phyloP scores from a whole-genome alignment of 257 asterid species.

The Gentiana straminea region DNA sequence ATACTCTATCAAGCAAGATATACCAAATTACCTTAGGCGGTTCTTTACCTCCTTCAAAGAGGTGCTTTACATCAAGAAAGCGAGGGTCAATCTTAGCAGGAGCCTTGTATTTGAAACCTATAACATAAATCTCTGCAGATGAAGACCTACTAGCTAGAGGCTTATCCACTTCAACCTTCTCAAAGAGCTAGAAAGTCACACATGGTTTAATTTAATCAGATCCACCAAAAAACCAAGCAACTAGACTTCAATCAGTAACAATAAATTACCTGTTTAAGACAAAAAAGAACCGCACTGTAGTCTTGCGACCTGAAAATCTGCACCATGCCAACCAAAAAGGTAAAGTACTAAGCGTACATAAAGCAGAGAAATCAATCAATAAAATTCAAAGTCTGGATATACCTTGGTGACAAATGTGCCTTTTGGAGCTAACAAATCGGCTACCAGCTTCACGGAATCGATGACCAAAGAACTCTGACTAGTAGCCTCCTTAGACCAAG shows the following conservation, averaged over 20 bases:
- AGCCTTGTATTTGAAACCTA: conserved; percentile 75
- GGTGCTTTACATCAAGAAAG: conserved; percentile 78
- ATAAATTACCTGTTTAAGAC: conserved; percentile 74
- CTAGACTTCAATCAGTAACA: background rate
- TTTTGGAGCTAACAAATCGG: conserved; percentile 70
- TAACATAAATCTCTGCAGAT: conserved; percentile 81
- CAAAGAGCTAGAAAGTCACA: conserved; percentile 57
- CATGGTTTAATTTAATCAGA: conserved; percentile 4
- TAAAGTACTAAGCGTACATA: background rate
- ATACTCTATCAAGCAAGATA: background rate
- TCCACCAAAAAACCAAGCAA: background rate
- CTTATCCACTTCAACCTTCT: conserved; percentile 91
- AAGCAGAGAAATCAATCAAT: background rate
- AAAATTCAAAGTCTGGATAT: background rate
- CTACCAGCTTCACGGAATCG: conserved; percentile 82
- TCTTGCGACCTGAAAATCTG: conserved; percentile 97
- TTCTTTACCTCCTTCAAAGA: conserved; percentile 77
- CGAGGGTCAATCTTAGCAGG: conserved; percentile 98
- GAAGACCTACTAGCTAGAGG: conserved; percentile 84
- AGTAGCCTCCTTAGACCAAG: conserved; percentile 92
- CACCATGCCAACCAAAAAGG: conserved; percentile 1
- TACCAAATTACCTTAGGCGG: conserved; percentile 55
- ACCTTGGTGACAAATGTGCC: conserved; percentile 92
- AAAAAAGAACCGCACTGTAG: conserved; percentile 71
- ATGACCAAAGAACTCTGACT: conserved; percentile 83